phyloP scores from a whole-genome alignment of 345 rosid species.

The Adansonia digitata region DNA sequence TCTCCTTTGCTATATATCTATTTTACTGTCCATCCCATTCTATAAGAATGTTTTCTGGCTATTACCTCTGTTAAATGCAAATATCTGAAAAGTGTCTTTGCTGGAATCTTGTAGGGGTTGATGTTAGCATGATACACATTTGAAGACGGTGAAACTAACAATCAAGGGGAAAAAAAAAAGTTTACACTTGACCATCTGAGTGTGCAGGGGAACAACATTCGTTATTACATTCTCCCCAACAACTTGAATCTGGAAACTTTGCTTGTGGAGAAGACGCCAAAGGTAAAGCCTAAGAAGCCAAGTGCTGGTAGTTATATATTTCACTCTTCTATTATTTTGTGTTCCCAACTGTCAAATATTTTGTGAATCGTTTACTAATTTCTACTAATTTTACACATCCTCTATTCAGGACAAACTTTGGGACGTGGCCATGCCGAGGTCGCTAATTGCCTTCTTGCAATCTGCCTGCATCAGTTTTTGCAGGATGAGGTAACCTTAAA shows the following conservation, averaged over 20 bases:
- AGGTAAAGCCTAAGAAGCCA: conserved; percentile 90
- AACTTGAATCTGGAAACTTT: conserved; percentile 93
- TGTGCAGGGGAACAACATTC: conserved; percentile 88
- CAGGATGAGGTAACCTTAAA: neutral
- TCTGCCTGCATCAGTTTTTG: neutral
- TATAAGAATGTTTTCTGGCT: neutral
- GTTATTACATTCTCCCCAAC: conserved; percentile 93
- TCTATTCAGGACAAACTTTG: conserved; percentile 59
- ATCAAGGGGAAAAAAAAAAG: conserved; percentile 89
- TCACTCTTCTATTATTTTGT: neutral
- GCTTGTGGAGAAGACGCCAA: conserved; percentile 88
- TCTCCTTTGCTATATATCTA: neutral
- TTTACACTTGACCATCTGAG: conserved; percentile 86
- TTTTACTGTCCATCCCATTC: neutral
- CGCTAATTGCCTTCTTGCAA: neutral
- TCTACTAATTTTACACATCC: neutral
- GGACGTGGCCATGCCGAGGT: conserved; percentile 69
- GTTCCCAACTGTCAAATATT: neutral
- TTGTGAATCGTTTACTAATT: neutral
- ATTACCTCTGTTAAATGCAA: neutral
- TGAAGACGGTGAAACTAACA: conserved; percentile 82
- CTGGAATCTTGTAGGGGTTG: conserved; percentile 59
- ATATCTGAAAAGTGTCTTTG: neutral
- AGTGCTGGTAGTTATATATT: conserved; percentile 55
- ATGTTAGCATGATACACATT: conserved; percentile 96